Evolutionary conservation across 2,329 filamentous ascomycete species (phyloP), one percentile per base, ranked within the genome.

Genomic region (Zarea fungicola): DNA sequence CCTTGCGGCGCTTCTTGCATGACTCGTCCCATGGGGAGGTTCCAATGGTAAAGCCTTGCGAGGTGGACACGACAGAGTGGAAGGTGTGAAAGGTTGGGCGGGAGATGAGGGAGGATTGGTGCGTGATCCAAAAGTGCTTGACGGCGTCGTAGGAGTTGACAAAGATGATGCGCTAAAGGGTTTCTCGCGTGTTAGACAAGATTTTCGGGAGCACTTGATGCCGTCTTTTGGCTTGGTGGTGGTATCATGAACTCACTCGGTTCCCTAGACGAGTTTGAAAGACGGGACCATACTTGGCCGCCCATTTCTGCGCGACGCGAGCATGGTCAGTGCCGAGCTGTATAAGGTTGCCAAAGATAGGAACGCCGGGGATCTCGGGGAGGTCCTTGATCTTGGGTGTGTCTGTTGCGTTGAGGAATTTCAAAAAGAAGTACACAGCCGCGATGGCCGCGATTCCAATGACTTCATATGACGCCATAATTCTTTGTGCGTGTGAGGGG

Each of bases 21-120:
- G 83, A 88, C 43, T 89, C 87, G 53, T 91, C 86, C 84, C 87
- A 93, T 0, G 88, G 87, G 0, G 86, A 90, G 0, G 87, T 89
- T 1, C 88, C 88, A 52, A 93, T 89, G 0, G 87, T 92, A 65
- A 89, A 87, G 6, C 87, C 87, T 56, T 89, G 84, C 0, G 84
- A 87, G 28, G 76, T 81, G 2, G 86, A 89, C 3, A 90, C 84
- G 4, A 91, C 84, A 5, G 78, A 86, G 65, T 91, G 87, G 65
- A 91, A 92, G 1, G 87, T 92, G 65, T 92, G 86, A 41, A 90
- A 79, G 21, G 76, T 88, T 0, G 88, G 88, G 2, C 88, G 79
- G 1, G 85, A 90, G 58, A 90, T 89, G 50, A 91, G 70, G 1
- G 87, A 77, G 0, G 86, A 87, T 58, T 90, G 87, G 58, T 92